Evolutionary conservation across 2,329 filamentous ascomycete species (phyloP).

Genomic region (Fonsecaea pugnacius): DNA sequence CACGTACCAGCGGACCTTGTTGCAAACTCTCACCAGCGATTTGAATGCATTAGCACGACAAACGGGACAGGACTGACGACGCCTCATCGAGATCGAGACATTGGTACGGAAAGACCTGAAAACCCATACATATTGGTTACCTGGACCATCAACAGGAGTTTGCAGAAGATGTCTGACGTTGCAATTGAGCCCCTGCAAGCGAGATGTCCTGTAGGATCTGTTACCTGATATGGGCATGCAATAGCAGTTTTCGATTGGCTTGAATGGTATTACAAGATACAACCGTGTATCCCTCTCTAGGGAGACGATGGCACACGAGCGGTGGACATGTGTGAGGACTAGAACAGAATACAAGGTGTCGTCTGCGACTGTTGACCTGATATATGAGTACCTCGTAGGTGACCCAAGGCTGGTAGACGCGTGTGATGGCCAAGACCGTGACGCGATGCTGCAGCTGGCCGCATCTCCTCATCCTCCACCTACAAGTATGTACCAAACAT

Average conservation of each 20-base stretch:
- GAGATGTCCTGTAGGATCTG: neutral
- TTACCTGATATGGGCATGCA: slow-evolving; percentile 1
- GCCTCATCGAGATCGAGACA: neutral
- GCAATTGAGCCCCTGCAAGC: neutral
- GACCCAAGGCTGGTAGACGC: too few species aligned
- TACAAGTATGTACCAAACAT: too few species aligned
- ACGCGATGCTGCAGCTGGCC: too few species aligned
- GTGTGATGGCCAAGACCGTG: too few species aligned
- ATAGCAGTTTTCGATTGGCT: neutral
- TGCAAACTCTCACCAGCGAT: neutral
- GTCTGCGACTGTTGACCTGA: too few species aligned
- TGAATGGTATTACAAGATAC: too few species aligned
- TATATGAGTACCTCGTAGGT: too few species aligned
- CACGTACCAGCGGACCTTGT: neutral
- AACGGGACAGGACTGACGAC: neutral
- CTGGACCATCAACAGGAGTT: neutral
- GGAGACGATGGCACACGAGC: too few species aligned
- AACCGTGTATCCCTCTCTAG: too few species aligned
- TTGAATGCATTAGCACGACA: neutral
- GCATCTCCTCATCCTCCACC: too few species aligned
- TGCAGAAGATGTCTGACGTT: neutral
- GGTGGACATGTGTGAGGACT: too few species aligned
- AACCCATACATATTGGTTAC: neutral
- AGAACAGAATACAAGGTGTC: too few species aligned
- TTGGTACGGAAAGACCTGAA: neutral